Evolutionary conservation across 2,329 filamentous ascomycete species (phyloP).

Genomic region (Pyrenophora seminiperda): DNA sequence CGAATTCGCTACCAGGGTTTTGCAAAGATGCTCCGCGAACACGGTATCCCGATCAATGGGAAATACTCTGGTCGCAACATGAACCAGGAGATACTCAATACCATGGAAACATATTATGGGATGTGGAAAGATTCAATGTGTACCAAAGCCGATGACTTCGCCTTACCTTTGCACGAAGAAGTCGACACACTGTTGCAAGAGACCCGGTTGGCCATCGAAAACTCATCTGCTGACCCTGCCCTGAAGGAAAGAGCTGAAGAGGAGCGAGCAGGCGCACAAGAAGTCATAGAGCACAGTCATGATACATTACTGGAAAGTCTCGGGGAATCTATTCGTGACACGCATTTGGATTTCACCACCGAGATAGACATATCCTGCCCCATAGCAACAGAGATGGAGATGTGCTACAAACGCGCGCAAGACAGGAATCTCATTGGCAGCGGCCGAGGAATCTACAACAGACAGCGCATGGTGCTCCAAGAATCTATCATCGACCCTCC

Average conservation of each 20-base stretch:
- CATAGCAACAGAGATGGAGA: constrained; percentile 12
- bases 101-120: constrained; percentile 1
- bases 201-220: not conserved
- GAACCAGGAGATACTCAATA: constrained; percentile 13
- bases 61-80: constrained; percentile 7
- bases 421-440: not conserved
- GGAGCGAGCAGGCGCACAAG: not conserved
- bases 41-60: constrained; percentile 16
- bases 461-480: not conserved
- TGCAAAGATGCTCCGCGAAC: constrained; percentile 16
- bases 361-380: constrained; percentile 16
- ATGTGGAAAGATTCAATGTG: constrained; percentile 6
- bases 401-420: constrained; percentile 1
- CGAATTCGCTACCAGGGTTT: constrained; percentile 6
- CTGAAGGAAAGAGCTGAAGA: constrained; percentile 8
- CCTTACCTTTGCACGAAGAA: not conserved
- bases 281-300: not conserved
- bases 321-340: not conserved
- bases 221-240: not conserved
- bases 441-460: constrained; percentile 1
- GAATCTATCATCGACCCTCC: not conserved
- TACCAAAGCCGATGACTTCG: not conserved
- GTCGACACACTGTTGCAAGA: not conserved
- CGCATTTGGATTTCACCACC: constrained; percentile 8
- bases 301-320: constrained; percentile 1